Base-by-base conservation (phyloP, 352 stramenopile genomes). In the Halophytophthora batemanensis region DNA sequence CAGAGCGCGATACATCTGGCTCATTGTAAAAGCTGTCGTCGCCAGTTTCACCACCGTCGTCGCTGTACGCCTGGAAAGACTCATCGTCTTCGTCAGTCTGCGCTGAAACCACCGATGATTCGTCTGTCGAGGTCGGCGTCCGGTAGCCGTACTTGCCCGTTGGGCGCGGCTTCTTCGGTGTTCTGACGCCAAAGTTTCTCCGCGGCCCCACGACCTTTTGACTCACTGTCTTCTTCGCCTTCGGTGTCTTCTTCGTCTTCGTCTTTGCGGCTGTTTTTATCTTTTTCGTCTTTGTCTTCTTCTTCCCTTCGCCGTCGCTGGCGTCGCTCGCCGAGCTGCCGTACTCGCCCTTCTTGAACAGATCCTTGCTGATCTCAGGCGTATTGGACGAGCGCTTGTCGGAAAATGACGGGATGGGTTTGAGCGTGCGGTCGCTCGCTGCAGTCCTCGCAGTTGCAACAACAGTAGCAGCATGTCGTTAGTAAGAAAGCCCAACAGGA, bases 391-490 rank as follows among this genome's bases (percentile, higher is more conserved):
- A 83, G 1, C 48, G 53, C 46, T 74, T 77, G n/a, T 77, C 69
- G 0, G 70, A 78, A 53, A 86, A 87, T 1, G 69, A 68, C 17
- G 69, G 70, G 47, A 86, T 86, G 1, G 66, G 76, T 10, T 69
- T 65, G 22, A 89, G 54, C 21, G 75, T 77, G 11, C 80, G 75
- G 52, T 87, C 71, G 34, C 80, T 90, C 29, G 75, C 79, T 82
- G 39, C 18, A 64, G 11, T 31, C 18, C n/a, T 17, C 33, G 33
- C 25, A 31, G 25, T 8, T n/a, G 40, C 25, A 19, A 43, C 14
- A 42, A 45, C 10, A 40, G 23, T 8, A 40, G 45, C 23, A 34
- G 17, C 38, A 13, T 2, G 1, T 23, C 15, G 21, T 36, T 13
- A 47, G 21, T 36, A 19, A 46, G 14, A 21, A n/a, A 50, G 5